Evolutionary conservation across 495 filamentous ascomycete species (phyloP).

Genomic region (Penicillium manginii): DNA sequence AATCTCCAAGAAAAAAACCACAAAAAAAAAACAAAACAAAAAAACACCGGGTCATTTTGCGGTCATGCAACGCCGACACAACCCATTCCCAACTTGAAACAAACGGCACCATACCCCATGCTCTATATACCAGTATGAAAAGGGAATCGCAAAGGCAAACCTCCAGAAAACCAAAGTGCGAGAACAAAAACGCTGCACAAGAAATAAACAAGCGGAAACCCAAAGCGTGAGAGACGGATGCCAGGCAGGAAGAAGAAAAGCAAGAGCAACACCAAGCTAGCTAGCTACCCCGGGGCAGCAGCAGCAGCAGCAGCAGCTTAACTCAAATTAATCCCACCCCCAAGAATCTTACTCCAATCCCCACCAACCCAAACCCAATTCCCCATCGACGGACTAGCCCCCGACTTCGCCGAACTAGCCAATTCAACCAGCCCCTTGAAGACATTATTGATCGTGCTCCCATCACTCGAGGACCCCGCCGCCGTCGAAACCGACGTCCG

Average conservation of each 20-base stretch:
- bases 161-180: constrained; percentile 7
- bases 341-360: constrained; percentile 47
- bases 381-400: constrained; percentile 42
- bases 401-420: constrained; percentile 40
- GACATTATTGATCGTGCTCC: constrained; percentile 40
- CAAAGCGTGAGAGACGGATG: not conserved
- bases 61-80: too few species aligned
- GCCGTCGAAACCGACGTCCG: constrained; percentile 37
- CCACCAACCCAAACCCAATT: constrained; percentile 54
- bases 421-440: constrained; percentile 45
- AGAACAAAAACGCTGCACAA: constrained; percentile 27
- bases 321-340: constrained; percentile 42
- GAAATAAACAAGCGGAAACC: not conserved
- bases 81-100: not conserved
- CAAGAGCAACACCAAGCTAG: too few species aligned
- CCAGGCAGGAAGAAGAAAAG: constrained; percentile 3
- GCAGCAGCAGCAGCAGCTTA: too few species aligned
- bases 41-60: constrained; percentile 16
- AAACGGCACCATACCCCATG: constrained; percentile 17
- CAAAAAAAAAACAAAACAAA: not conserved
- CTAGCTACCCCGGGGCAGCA: too few species aligned
- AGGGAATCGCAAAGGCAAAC: too few species aligned
- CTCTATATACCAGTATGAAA: constrained; percentile 22
- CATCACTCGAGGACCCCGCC: constrained; percentile 30
- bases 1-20: too few species aligned